Evolutionary conservation across 1,284 basidiomycete species (phyloP).

Genomic region (Melampsora occidentalis): DNA sequence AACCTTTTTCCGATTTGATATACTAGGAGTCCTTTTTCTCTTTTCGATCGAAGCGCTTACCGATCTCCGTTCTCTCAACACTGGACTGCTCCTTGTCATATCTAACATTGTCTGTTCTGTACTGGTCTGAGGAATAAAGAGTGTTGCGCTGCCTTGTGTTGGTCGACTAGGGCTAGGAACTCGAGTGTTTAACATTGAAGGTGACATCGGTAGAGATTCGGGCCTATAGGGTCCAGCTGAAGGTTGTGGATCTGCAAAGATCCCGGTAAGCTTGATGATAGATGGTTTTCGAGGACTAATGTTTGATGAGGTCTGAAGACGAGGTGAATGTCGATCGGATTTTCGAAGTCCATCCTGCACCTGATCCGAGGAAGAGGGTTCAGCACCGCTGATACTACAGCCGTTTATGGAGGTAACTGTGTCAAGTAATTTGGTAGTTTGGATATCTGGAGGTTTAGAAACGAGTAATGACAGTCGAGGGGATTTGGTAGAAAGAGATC

Average conservation of each 20-base stretch:
- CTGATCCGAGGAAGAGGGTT: neutral
- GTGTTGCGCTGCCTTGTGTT: neutral
- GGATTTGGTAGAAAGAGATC: neutral
- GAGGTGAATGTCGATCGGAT: neutral
- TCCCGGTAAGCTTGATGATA: constrained; percentile 11
- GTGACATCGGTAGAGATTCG: neutral
- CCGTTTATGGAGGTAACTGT: neutral
- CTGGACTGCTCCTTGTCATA: neutral
- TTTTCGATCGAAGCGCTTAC: neutral
- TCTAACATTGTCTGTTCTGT: neutral
- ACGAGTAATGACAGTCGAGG: neutral
- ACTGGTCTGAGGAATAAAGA: neutral
- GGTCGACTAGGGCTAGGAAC: neutral
- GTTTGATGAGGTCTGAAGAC: neutral
- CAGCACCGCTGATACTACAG: neutral
- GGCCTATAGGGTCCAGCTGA: neutral
- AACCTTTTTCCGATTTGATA: neutral
- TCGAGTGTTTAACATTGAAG: neutral
- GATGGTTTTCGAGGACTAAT: constrained; percentile 5
- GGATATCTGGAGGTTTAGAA: neutral
- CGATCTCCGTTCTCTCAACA: constrained; percentile 11
- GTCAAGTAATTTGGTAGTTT: neutral
- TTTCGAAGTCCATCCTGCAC: neutral
- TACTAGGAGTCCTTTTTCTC: neutral
- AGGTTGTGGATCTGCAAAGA: constrained; percentile 5